Evolutionary conservation across 108 stramenopile species (phyloP), one percentile per base, ranked within the genome.

Genomic region (Fragilaria radians): DNA sequence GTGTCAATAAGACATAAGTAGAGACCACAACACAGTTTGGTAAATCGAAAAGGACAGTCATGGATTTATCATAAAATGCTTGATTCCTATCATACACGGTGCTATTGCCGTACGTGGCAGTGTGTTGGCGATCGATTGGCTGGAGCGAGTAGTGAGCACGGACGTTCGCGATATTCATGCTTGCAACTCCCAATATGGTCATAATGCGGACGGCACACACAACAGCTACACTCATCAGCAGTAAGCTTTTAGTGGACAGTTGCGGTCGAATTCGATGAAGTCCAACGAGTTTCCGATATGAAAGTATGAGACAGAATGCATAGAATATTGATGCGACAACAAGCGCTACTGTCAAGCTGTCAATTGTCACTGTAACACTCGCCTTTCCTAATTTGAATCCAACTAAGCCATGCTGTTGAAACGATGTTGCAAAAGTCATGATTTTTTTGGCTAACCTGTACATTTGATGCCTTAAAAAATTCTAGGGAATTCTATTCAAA

Each of bases 21-120:
- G 77, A 80, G n/a, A 94, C 74, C 4, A 83, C 82, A 59, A 86
- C 85, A 49, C 83, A 87, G 62, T 94, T 88, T 18, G 93, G 93
- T 11, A 94, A 69, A 63, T 94, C 86, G 72, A 92, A 92, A 0
- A 94, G 68, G 2, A 91, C 86, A 26, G 85, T 72, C 76, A 83
- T 70, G 59, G 78, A 66, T 49, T 86, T 82, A 52, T 94, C 88
- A 69, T 90, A 94, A 61, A 94, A 94, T 3, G 72, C 59, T 63
- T 89, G 84, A 52, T 81, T 77, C 45, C 67, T 58, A 28, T 80
- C 78, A n/a, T 42, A 42, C 14, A 48, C 59, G 34, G 62, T 58
- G 34, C 50, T 45, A 46, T 30, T 54, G 9, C 55, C 63, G 34
- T 59, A 61, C 0, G 36, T 26, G 26, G 55, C 56, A 21, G 55